Evolutionary conservation across 768 basidiomycete genomes (phyloP).

Genomic region (Sarcodon aspratus): DNA sequence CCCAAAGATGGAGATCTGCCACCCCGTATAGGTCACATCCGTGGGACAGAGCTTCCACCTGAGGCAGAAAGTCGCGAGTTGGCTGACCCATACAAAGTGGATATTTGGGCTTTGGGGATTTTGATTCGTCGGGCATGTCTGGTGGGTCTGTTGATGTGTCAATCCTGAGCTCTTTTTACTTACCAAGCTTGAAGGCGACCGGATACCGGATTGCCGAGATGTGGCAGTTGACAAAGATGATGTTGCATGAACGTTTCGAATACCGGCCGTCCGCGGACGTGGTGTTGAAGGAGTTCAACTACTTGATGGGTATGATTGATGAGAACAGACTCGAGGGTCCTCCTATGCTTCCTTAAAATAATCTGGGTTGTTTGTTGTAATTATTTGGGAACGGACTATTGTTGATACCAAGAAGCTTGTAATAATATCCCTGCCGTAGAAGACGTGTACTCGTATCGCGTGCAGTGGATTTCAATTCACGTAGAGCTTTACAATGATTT

Average conservation of each 20-base stretch:
- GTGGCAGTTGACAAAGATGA: slow-evolving; percentile 40
- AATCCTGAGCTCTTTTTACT: background rate
- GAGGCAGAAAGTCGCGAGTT: slow-evolving; percentile 45
- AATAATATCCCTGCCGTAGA: too few species aligned
- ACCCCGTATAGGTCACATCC: slow-evolving; percentile 30
- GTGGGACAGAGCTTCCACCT: slow-evolving; percentile 60
- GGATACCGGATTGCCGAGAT: slow-evolving; percentile 50
- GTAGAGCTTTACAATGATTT: too few species aligned
- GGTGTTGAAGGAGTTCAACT: slow-evolving; percentile 42
- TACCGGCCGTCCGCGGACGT: slow-evolving; percentile 37
- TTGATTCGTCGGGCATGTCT: slow-evolving; percentile 56
- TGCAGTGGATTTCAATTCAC: too few species aligned
- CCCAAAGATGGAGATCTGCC: slow-evolving; percentile 9
- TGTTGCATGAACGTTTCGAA: slow-evolving; percentile 43
- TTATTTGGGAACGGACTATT: background rate
- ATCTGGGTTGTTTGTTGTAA: background rate
- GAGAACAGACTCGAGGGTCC: slow-evolving; percentile 18
- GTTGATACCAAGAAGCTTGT: too few species aligned
- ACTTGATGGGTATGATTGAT: slow-evolving; percentile 30
- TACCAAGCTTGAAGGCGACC: slow-evolving; percentile 30
- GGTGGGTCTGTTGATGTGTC: slow-evolving; percentile 23
- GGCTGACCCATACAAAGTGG: slow-evolving; percentile 55
- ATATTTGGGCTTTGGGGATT: slow-evolving; percentile 63
- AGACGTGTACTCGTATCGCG: too few species aligned
- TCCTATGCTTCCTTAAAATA: background rate